Evolutionary conservation across 306 rosid genomes (phyloP).

Genomic region (Fragaria vesca): DNA sequence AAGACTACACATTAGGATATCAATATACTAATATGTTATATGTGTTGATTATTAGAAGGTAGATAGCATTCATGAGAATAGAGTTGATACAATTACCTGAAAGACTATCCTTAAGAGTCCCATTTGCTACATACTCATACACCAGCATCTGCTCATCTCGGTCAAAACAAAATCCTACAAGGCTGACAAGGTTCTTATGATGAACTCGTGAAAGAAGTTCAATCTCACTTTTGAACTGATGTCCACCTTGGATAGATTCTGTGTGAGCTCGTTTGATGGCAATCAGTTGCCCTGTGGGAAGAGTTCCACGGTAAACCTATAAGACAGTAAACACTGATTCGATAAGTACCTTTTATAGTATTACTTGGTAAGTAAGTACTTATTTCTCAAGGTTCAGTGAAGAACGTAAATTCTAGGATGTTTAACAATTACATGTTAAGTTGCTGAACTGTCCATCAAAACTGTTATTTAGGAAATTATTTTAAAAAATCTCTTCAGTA

Average conservation of each 20-base stretch:
- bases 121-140: constrained; percentile 68
- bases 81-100: constrained; percentile 46
- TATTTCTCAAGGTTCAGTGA: neutral
- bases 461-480: neutral
- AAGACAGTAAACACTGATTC: neutral
- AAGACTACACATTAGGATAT: constrained; percentile 42
- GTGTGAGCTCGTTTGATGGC: constrained; percentile 59
- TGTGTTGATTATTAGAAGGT: neutral
- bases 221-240: constrained; percentile 67
- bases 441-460: neutral
- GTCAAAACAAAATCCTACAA: constrained; percentile 62
- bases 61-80: neutral
- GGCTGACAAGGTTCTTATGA: constrained; percentile 61
- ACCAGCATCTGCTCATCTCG: constrained; percentile 70
- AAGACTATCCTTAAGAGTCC: constrained; percentile 60
- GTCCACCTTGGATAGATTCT: constrained; percentile 56
- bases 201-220: constrained; percentile 72
- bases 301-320: constrained; percentile 55
- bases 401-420: neutral
- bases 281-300: constrained; percentile 46
- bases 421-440: neutral
- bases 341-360: neutral
- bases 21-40: constrained; percentile 1
- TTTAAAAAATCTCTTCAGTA: neutral
- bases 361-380: neutral